Percentiles rank a stretch among this genome's conserved stretches.
Evolutionary conservation across 1,284 basidiomycete species (phyloP).

Genomic region (Heterobasidion irregulare): DNA sequence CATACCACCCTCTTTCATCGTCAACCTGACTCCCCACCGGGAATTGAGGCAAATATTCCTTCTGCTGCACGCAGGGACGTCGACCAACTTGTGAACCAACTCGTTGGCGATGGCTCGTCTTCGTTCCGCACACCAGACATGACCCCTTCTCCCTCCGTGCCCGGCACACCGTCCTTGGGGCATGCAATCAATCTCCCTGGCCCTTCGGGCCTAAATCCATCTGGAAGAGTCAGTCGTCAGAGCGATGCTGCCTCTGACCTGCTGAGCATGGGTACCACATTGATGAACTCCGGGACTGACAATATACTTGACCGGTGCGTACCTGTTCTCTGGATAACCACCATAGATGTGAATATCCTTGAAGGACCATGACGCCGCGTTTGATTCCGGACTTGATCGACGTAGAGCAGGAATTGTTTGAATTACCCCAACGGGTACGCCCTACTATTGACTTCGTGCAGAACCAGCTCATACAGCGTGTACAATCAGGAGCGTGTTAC

Average conservation of each 20-base stretch:
- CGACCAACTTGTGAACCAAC: slow-evolving; percentile 8
- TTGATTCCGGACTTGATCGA: slow-evolving; percentile 74
- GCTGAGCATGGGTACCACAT: slow-evolving; percentile 35
- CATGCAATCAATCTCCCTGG: slow-evolving; percentile 33
- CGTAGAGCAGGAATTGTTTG: slow-evolving; percentile 82
- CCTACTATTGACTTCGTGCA: not conserved
- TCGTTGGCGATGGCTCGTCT: slow-evolving; percentile 6
- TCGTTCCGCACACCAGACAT: slow-evolving; percentile 14
- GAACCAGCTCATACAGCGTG: not conserved
- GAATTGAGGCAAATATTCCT: not conserved
- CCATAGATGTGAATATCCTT: not conserved
- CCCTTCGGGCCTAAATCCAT: slow-evolving; percentile 35
- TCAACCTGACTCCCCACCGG: not conserved
- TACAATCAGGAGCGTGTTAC: slow-evolving; percentile 70
- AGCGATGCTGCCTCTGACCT: slow-evolving; percentile 54
- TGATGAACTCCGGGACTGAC: slow-evolving; percentile 47
- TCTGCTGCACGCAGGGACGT: slow-evolving; percentile 10
- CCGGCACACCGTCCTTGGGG: slow-evolving; percentile 58
- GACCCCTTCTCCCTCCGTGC: slow-evolving; percentile 41
- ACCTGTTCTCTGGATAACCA: not conserved
- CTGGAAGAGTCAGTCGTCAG: slow-evolving; percentile 56
- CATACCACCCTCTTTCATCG: not conserved
- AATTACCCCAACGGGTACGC: slow-evolving; percentile 77
- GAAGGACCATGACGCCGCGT: slow-evolving; percentile 55
- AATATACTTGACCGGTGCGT: slow-evolving; percentile 59